Base-by-base conservation (phyloP, 768 basidiomycete genomes). In the Lyophyllum atratum region DNA sequence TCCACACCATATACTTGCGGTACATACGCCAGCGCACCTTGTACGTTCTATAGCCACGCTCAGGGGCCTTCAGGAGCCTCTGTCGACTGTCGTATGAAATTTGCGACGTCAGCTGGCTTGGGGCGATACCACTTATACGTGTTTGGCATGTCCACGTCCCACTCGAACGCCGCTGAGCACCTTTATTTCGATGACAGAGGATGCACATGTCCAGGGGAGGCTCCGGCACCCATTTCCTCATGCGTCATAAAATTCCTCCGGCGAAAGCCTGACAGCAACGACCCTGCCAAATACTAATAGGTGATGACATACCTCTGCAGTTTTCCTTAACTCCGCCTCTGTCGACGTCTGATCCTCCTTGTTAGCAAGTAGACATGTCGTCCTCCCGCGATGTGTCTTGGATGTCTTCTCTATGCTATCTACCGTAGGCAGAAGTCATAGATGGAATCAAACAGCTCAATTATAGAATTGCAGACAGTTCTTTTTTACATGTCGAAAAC, bases 301-400 rank as follows among this genome's bases (percentile, higher is more conserved):
- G 40, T 54, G 52, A 61, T 58, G 55, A 54, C 57, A 59, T 56
- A 52, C 24, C 25, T 48, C 28, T 53, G 9, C 6, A 9, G 31
- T 12, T 31, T 28, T 33, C 19, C 37, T 59, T 58, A 61, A 58
- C 63, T 64, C 60, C 60, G 49, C 50, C 49, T 47, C 28, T 26
- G 21, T 52, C 14, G 49, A 26, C 14, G 8, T 55, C 31, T 39
- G 37, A n/a, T 37, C 22, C n/a, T 33, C 17, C 28, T 40, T n/a
- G 17, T 24, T 17, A 31, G 31, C 11, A 22, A 37, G 21, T 37
- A 10, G 29, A 33, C 48, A 42, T 21, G 34, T 55, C 47, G 33
- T 21, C 46, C 24, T 29, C 26, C 26, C 15, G 26, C 7, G n/a
- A 4, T 47, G 26, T 29, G 26, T 29, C 25, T 12, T n/a, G 39